phyloP scores from a whole-genome alignment of 306 rosid species.

The Potentilla sterilis region DNA sequence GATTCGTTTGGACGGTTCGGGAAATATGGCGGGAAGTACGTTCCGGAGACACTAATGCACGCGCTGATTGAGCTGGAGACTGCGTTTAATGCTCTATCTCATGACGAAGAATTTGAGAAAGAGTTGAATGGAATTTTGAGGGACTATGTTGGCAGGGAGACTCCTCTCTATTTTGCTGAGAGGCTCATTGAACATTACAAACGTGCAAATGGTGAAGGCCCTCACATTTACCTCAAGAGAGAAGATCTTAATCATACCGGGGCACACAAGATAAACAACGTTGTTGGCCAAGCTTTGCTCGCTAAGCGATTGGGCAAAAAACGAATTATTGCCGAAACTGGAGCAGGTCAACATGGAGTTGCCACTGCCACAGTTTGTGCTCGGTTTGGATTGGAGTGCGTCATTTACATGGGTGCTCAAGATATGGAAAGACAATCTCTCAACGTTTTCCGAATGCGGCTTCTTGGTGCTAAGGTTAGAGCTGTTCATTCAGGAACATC shows the following conservation, averaged over 20 bases:
- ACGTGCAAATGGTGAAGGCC: slow-evolving; percentile 83
- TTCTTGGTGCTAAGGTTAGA: slow-evolving; percentile 98
- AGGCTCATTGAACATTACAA: slow-evolving; percentile 85
- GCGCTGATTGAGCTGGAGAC: slow-evolving; percentile 85
- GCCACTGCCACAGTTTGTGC: slow-evolving; percentile 99
- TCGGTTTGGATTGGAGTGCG: slow-evolving; percentile 81
- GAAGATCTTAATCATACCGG: slow-evolving; percentile 99
- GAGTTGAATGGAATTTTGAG: slow-evolving; percentile 70
- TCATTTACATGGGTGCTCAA: slow-evolving; percentile 95
- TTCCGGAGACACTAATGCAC: slow-evolving; percentile 90
- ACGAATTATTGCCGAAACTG: slow-evolving; percentile 94
- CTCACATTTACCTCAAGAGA: slow-evolving; percentile 81
- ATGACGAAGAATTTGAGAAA: slow-evolving; percentile 63
- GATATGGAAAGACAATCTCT: slow-evolving; percentile 97
- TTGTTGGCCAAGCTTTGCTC: slow-evolving; percentile 89
- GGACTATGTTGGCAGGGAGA: slow-evolving; percentile 96
- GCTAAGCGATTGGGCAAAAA: slow-evolving; percentile 82
- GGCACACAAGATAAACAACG: slow-evolving; percentile 96
- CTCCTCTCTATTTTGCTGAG: slow-evolving; percentile 90
- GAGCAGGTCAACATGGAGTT: slow-evolving; percentile 99
- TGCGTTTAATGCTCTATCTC: slow-evolving; percentile 60
- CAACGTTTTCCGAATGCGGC: slow-evolving; percentile 94
- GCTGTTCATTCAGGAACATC: slow-evolving; percentile 94
- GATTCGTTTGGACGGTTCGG: slow-evolving; percentile 93
- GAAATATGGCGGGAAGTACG: slow-evolving; percentile 85